phyloP scores from a whole-genome alignment of 2,329 filamentous ascomycete genomes.

The Tolypocladium nubicola region DNA sequence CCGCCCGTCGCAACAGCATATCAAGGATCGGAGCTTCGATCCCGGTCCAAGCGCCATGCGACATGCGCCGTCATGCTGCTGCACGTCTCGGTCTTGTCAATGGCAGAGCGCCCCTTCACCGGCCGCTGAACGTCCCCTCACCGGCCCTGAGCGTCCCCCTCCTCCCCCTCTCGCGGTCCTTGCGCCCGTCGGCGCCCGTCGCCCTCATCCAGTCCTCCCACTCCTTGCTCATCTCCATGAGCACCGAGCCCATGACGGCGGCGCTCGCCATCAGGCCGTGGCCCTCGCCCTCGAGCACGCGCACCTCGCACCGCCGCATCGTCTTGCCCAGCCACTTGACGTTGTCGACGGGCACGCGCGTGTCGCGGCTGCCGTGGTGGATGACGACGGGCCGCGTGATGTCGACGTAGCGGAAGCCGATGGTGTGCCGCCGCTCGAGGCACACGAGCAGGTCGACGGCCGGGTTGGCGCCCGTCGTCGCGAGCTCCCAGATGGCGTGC shows the following conservation, averaged over 20 bases:
- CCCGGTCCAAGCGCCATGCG: too few relatives aligned
- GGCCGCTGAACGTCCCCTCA: conserved; percentile 3
- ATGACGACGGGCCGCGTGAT: conserved; percentile 87
- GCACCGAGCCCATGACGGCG: conserved; percentile 81
- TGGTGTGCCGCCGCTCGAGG: conserved; percentile 78
- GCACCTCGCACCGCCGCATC: conserved; percentile 87
- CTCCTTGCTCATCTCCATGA: conserved; percentile 88
- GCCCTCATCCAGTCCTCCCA: conserved; percentile 80
- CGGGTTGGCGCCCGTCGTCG: conserved; percentile 84
- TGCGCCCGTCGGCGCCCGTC: conserved; percentile 31
- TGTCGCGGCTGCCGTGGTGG: conserved; percentile 85
- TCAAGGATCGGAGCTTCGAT: too few relatives aligned
- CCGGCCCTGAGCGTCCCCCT: conserved; percentile 13
- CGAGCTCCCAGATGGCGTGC: conserved; percentile 87
- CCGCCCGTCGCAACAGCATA: too few relatives aligned
- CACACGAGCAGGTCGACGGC: conserved; percentile 90
- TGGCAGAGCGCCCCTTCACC: neutral
- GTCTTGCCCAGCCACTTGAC: conserved; percentile 89
- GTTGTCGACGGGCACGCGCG: conserved; percentile 87
- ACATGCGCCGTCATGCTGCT: neutral
- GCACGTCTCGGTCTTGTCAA: neutral
- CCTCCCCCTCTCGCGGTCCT: conserved; percentile 21
- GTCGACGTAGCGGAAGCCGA: conserved; percentile 95
- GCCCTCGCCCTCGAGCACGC: conserved; percentile 81
- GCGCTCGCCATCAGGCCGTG: conserved; percentile 96